A percentile compares a stretch with the other conserved stretches of the same genome.
These are phyloP conservation scores for Ajuga chamaepitys DNA, from an alignment of 257 asterid species.

Conservation along the genomic window DNA sequence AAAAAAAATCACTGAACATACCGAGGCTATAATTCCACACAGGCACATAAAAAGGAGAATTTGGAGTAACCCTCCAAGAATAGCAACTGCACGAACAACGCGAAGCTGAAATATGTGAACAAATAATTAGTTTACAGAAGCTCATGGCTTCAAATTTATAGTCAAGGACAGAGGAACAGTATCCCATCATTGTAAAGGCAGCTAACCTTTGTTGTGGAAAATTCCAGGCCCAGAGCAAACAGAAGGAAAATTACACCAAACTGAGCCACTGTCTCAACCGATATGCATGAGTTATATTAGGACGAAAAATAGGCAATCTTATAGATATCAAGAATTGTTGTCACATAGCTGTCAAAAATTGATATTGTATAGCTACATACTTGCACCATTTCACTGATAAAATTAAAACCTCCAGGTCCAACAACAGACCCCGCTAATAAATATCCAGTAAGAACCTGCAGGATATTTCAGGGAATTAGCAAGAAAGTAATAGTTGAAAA, in stretches of 20 bases:
- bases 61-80: slow-evolving; percentile 95
- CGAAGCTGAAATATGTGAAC: slow-evolving; percentile 54
- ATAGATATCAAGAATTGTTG: background rate
- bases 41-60: slow-evolving; percentile 90
- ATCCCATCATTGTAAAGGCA: slow-evolving; percentile 10
- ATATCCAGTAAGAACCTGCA: slow-evolving; percentile 96
- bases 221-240: slow-evolving; percentile 96
- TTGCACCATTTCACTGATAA: slow-evolving; percentile 97
- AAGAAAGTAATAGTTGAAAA: slow-evolving; percentile 11
- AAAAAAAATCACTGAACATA: slow-evolving; percentile 28
- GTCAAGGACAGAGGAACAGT: background rate
- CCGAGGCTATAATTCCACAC: slow-evolving; percentile 88
- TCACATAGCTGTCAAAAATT: background rate
- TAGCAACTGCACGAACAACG: slow-evolving; percentile 98
- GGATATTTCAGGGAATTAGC: slow-evolving; percentile 13
- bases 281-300: slow-evolving; percentile 20
- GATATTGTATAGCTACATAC: slow-evolving; percentile 39
- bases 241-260: slow-evolving; percentile 98
- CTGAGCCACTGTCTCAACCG: slow-evolving; percentile 99
- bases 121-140: slow-evolving; percentile 15
- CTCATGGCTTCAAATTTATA: background rate
- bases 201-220: slow-evolving; percentile 82
- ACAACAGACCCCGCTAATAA: slow-evolving; percentile 95
- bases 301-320: slow-evolving; percentile 5
- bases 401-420: slow-evolving; percentile 97